These are phyloP conservation scores for Vitis rotundifolia DNA, from an alignment of 164 flowering plant genomes.

Conservation along the genomic window DNA sequence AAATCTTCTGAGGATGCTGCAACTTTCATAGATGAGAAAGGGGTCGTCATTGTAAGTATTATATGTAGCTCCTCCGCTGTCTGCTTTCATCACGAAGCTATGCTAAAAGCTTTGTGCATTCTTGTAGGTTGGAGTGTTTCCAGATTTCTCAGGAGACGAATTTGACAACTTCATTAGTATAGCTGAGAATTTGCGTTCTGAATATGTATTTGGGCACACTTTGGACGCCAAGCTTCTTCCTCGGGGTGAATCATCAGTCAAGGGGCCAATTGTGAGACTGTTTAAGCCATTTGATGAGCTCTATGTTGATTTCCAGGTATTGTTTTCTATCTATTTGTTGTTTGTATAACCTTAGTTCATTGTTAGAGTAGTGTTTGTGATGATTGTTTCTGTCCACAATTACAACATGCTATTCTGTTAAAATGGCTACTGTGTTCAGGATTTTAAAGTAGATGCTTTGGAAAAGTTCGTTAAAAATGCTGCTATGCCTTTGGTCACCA, in stretches of 20 bases:
- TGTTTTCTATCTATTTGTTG: background rate
- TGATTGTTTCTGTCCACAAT: too few species aligned
- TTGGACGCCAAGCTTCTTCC: conserved; percentile 80
- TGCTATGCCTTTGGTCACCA: conserved; percentile 59
- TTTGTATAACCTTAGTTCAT: too few species aligned
- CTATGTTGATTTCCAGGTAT: conserved; percentile 78
- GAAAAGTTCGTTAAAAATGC: conserved; percentile 74
- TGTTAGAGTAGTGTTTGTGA: too few species aligned
- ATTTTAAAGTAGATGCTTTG: conserved; percentile 59
- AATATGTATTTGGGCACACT: conserved; percentile 85
- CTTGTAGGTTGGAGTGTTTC: conserved; percentile 80
- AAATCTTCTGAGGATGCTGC: conserved; percentile 66
- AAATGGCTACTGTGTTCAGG: conserved; percentile 37
- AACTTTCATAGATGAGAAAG: conserved; percentile 48
- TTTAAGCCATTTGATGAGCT: conserved; percentile 96
- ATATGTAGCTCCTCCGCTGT: background rate
- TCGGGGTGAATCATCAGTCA: conserved; percentile 70
- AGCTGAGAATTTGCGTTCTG: conserved; percentile 82
- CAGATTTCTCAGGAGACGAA: conserved; percentile 82
- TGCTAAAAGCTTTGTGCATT: background rate
- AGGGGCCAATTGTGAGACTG: conserved; percentile 66
- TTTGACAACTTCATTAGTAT: conserved; percentile 57
- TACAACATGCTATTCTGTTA: background rate
- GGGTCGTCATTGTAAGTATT: conserved; percentile 61
- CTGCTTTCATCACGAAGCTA: background rate